phyloP scores from a whole-genome alignment of 2,329 filamentous ascomycete species.

The Eurotiales sp. region DNA sequence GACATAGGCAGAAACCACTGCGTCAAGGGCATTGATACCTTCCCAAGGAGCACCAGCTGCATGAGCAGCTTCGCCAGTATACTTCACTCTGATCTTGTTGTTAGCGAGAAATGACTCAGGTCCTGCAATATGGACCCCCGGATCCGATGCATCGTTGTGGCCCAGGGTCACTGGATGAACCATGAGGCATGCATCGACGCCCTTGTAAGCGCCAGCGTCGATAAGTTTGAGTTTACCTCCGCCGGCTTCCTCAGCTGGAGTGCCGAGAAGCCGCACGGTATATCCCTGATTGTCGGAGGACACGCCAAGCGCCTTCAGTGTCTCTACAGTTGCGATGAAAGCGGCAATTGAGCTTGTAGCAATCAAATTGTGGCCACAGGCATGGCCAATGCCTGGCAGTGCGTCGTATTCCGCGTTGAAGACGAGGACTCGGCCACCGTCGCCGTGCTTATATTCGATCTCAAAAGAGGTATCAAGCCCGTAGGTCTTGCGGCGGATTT shows the following conservation, averaged over 20 bases:
- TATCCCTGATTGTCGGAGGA: conserved; percentile 21
- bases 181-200: conserved; percentile 32
- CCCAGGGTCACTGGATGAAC: conserved; percentile 28
- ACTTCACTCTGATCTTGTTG: conserved; percentile 27
- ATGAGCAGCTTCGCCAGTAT: conserved; percentile 53
- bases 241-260: conserved; percentile 25
- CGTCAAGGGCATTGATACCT: conserved; percentile 59
- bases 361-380: conserved; percentile 21
- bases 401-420: conserved; percentile 25
- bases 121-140: conserved; percentile 5
- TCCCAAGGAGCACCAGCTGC: conserved; percentile 56
- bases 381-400: conserved; percentile 21
- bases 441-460: conserved; percentile 17
- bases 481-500: conserved; percentile 17
- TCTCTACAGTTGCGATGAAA: conserved; percentile 14
- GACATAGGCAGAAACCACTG: conserved; percentile 47
- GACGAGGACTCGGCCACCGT: conserved; percentile 16
- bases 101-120: conserved; percentile 14
- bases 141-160: conserved; percentile 13
- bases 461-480: conserved; percentile 15
- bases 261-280: conserved; percentile 26
- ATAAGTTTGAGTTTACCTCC: conserved; percentile 34
- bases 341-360: conserved; percentile 17
- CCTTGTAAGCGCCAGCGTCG: conserved; percentile 34
- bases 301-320: conserved; percentile 6